phyloP scores from a whole-genome alignment of 2,329 filamentous ascomycete species.

The Fusarium sarcochroum region DNA sequence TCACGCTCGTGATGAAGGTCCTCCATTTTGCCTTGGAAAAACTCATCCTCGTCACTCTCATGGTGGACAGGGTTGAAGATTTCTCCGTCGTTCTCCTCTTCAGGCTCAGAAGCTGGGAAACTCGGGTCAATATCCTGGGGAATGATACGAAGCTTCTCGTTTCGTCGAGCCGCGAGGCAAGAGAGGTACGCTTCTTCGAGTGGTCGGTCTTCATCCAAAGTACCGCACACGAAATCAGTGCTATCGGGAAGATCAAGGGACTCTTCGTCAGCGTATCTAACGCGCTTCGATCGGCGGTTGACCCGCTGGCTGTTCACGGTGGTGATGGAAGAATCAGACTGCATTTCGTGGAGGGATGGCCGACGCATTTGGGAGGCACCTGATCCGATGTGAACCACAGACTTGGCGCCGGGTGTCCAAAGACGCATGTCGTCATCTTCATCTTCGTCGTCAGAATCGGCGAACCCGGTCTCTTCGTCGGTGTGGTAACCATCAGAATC shows the following conservation, averaged over 20 bases:
- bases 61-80: slow-evolving; percentile 69
- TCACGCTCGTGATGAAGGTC: slow-evolving; percentile 73
- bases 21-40: slow-evolving; percentile 81
- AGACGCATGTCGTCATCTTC: slow-evolving; percentile 75
- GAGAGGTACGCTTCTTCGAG: slow-evolving; percentile 95
- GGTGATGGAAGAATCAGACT: slow-evolving; percentile 74
- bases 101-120: slow-evolving; percentile 94
- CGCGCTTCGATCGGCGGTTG: slow-evolving; percentile 50
- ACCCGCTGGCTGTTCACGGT: slow-evolving; percentile 59
- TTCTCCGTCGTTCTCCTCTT: slow-evolving; percentile 85
- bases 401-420: slow-evolving; percentile 65
- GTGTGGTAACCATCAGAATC: slow-evolving; percentile 81
- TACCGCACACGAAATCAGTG: slow-evolving; percentile 99
- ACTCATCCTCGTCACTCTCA: slow-evolving; percentile 77
- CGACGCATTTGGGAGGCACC: slow-evolving; percentile 52
- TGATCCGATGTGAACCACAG: slow-evolving; percentile 55
- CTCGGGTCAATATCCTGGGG: slow-evolving; percentile 99
- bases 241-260: slow-evolving; percentile 93
- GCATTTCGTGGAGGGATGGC: slow-evolving; percentile 60
- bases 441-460: slow-evolving; percentile 77
- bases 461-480: slow-evolving; percentile 77
- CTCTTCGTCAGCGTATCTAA: slow-evolving; percentile 55
- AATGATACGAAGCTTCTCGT: slow-evolving; percentile 83
- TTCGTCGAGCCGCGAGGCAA: slow-evolving; percentile 84
- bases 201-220: slow-evolving; percentile 93